Percentiles rank a stretch among this genome's conserved stretches.
Evolutionary conservation across 2,329 filamentous ascomycete species (phyloP).

Genomic region (Cryphonectria carpinicola): DNA sequence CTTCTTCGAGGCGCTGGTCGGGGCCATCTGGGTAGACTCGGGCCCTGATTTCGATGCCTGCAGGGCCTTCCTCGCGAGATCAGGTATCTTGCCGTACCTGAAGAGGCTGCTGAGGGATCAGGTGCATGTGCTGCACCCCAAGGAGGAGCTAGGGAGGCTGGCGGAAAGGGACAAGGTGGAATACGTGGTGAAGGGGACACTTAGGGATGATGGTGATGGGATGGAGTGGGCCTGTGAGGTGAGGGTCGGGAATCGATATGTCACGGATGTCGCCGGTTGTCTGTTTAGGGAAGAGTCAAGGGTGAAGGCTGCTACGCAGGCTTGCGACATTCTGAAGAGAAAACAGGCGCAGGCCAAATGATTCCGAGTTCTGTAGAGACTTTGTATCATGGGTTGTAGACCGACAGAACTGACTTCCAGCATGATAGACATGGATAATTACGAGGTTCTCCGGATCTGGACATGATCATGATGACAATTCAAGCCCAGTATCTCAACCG

Average conservation of each 20-base stretch:
- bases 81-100: constrained; percentile 70
- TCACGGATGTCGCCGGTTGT: constrained; percentile 52
- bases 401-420: neutral
- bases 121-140: constrained; percentile 66
- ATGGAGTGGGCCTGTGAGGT: constrained; percentile 50
- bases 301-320: constrained; percentile 58
- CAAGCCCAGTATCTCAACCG: no score
- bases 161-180: constrained; percentile 55
- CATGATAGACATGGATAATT: no score
- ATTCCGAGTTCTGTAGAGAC: neutral
- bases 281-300: constrained; percentile 56
- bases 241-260: constrained; percentile 49
- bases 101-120: constrained; percentile 61
- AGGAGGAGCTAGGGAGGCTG: constrained; percentile 68
- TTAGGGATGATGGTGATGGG: constrained; percentile 29
- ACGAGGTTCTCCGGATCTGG: no score
- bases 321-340: constrained; percentile 43
- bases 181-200: constrained; percentile 50
- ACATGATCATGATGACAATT: no score
- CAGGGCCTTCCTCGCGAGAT: constrained; percentile 58
- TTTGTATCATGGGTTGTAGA: neutral
- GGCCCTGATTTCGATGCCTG: constrained; percentile 63
- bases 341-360: neutral
- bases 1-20: constrained; percentile 78
- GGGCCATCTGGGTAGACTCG: constrained; percentile 82